These are phyloP conservation scores for Pythium myriotylum DNA, from an alignment of 352 stramenopile species.

Conservation along the genomic window DNA sequence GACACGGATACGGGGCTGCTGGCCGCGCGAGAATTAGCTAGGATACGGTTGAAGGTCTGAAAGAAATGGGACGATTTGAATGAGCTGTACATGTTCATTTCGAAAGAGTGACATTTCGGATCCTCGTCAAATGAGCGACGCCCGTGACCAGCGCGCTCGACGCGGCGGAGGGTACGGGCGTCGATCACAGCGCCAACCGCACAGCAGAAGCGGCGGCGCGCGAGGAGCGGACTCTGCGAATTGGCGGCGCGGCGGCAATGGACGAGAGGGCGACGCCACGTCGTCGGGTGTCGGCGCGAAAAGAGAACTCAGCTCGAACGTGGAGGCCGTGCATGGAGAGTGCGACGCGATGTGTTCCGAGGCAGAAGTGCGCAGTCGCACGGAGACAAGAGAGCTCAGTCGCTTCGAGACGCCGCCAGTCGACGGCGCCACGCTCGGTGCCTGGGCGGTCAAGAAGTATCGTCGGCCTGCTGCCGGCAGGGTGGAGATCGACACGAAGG, in stretches of 20 bases:
- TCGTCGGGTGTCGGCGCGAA: too few species aligned
- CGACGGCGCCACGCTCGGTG: background rate
- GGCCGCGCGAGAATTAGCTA: background rate
- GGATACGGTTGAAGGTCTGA: background rate
- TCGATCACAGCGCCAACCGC: background rate
- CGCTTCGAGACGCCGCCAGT: conserved; percentile 24
- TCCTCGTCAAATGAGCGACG: background rate
- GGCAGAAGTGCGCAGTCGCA: background rate
- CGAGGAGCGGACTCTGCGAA: background rate
- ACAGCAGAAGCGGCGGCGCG: background rate
- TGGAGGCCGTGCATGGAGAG: background rate
- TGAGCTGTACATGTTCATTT: background rate
- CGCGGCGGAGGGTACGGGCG: background rate
- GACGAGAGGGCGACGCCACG: too few species aligned
- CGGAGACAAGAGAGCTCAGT: conserved; percentile 17
- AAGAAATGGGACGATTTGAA: background rate
- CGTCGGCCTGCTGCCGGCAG: conserved; percentile 29
- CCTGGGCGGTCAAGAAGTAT: conserved; percentile 33
- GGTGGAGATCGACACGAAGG: conserved; percentile 13
- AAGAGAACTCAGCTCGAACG: too few species aligned
- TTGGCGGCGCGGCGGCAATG: background rate
- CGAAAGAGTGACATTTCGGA: conserved; percentile 2
- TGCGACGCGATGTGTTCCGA: background rate
- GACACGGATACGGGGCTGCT: too few species aligned
- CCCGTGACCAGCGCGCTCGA: background rate